Conservation (phyloP, 78 protist species). For the Dictyostelium discoideum region DNA sequence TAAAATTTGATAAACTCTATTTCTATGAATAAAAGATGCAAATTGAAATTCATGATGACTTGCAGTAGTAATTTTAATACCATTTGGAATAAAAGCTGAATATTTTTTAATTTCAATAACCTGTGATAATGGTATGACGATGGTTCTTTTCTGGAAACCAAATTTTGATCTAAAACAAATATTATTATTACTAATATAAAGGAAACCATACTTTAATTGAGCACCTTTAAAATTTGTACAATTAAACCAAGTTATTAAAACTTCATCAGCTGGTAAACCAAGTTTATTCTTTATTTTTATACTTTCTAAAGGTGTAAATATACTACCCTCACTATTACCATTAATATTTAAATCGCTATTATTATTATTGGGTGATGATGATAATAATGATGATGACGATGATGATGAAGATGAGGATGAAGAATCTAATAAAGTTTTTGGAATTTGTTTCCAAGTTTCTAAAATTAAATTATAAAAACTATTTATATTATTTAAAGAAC, state of each 20-base stretch:
- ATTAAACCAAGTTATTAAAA: slow-evolving; percentile 47
- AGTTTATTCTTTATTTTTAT: slow-evolving; percentile 19
- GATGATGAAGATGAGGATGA: background rate
- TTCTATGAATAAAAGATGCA: slow-evolving; percentile 51
- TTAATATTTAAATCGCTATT: background rate
- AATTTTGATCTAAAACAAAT: slow-evolving; percentile 67
- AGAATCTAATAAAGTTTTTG: background rate
- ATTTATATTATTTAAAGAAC: slow-evolving; percentile 21
- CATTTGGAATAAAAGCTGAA: slow-evolving; percentile 32
- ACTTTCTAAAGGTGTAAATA: slow-evolving; percentile 46
- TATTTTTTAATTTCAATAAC: slow-evolving; percentile 36
- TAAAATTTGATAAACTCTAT: slow-evolving; percentile 14
- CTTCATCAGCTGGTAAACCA: slow-evolving; percentile 52
- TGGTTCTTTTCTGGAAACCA: slow-evolving; percentile 44
- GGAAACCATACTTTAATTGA: slow-evolving; percentile 58
- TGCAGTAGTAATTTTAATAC: slow-evolving; percentile 39
- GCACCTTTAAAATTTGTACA: slow-evolving; percentile 74
- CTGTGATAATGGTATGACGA: slow-evolving; percentile 18
- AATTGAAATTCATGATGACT: slow-evolving; percentile 51
- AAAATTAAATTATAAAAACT: slow-evolving; percentile 11
- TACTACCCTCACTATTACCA: background rate
- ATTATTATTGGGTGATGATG: background rate
- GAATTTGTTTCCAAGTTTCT: slow-evolving; percentile 23
- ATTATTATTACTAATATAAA: slow-evolving; percentile 26
- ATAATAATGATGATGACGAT: background rate